A percentile compares a stretch with the other conserved stretches of the same genome.
phyloP scores from a whole-genome alignment of 108 stramenopile species.

The Cyclotella atomus region DNA sequence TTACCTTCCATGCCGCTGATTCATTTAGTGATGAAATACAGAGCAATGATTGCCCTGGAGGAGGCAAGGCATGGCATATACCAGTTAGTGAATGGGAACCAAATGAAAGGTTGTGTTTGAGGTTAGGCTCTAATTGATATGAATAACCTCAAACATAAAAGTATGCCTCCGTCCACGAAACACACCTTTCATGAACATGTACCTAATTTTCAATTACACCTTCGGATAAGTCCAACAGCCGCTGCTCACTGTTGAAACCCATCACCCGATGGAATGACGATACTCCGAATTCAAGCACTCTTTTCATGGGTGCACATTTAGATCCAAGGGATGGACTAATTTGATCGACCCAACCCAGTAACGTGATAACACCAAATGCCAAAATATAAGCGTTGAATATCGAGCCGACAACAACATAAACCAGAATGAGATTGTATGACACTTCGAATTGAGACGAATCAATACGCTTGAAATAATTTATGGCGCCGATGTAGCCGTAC shows the following conservation, averaged over 20 bases:
- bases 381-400: constrained; percentile 44
- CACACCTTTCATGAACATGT: too few relatives aligned
- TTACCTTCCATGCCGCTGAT: constrained; percentile 43
- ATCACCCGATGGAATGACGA: constrained; percentile 30
- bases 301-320: neutral
- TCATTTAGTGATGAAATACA: constrained; percentile 57
- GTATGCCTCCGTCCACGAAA: too few relatives aligned
- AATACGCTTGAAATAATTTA: constrained; percentile 9
- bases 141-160: neutral
- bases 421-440: constrained; percentile 29
- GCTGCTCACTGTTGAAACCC: constrained; percentile 35
- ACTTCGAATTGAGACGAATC: constrained; percentile 15
- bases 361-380: constrained; percentile 15
- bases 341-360: constrained; percentile 8
- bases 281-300: constrained; percentile 20
- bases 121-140: constrained; percentile 7
- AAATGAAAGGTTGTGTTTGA: constrained; percentile 53
- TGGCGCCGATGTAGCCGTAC: constrained; percentile 33
- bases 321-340: neutral
- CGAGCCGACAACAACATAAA: constrained; percentile 22
- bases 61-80: constrained; percentile 65
- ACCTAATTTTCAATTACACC: neutral
- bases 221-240: constrained; percentile 21
- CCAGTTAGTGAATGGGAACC: constrained; percentile 71
- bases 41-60: constrained; percentile 40